A percentile compares a stretch with the other conserved stretches of the same genome.
phyloP scores from a whole-genome alignment of 495 filamentous ascomycete genomes.

The Amorphotheca resinae region DNA sequence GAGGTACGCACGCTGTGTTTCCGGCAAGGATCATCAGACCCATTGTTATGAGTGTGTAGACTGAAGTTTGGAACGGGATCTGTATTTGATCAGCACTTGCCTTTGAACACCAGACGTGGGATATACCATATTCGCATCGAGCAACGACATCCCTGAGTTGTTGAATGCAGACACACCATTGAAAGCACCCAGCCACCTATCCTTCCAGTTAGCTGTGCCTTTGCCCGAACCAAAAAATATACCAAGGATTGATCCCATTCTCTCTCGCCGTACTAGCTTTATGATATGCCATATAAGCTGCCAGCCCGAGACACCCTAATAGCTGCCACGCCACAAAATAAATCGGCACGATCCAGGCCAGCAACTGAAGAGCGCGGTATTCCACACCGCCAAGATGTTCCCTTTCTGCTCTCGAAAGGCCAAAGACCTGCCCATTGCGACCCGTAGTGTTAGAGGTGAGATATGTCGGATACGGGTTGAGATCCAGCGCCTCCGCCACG shows the following conservation, averaged over 20 bases:
- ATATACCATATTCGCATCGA: conserved; percentile 65
- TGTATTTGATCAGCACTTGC: conserved; percentile 10
- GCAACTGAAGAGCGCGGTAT: conserved; percentile 62
- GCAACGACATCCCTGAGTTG: conserved; percentile 74
- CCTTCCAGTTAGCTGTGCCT: conserved; percentile 1
- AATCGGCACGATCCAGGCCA: conserved; percentile 56
- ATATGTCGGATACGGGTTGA: conserved; percentile 11
- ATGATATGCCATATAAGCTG: conserved; percentile 54
- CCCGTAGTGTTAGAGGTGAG: conserved; percentile 31
- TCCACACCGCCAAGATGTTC: conserved; percentile 67
- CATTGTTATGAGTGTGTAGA: conserved; percentile 68
- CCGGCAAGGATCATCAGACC: conserved; percentile 68
- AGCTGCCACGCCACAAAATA: conserved; percentile 67
- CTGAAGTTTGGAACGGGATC: conserved; percentile 47
- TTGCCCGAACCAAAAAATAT: conserved; percentile 1
- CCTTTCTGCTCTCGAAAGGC: conserved; percentile 52
- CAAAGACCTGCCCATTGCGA: conserved; percentile 64
- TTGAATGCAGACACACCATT: conserved; percentile 70
- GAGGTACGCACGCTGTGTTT: conserved; percentile 43
- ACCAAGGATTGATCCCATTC: conserved; percentile 58
- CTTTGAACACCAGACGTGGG: not conserved
- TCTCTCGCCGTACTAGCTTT: conserved; percentile 39
- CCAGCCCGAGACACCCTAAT: conserved; percentile 58
- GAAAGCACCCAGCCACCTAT: conserved; percentile 60
- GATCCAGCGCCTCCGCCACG: not conserved